Conservation (phyloP, 1,139 yeast genomes). For the Saccharomyces hybrid region DNA sequence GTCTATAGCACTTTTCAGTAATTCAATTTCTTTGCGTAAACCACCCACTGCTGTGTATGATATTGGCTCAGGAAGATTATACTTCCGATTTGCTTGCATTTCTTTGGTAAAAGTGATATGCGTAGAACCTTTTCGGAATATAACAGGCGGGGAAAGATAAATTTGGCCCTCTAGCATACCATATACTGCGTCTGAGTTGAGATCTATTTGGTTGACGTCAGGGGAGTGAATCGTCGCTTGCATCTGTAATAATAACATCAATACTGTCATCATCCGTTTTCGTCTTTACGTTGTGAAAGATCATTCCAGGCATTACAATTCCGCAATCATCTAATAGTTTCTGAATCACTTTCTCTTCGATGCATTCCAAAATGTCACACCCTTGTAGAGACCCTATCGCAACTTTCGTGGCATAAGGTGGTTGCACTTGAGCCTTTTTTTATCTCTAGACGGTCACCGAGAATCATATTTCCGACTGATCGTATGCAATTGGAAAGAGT, state of each 20-base stretch:
- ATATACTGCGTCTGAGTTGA: slow-evolving; percentile 17
- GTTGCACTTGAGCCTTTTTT: slow-evolving; percentile 41
- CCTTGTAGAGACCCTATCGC: slow-evolving; percentile 30
- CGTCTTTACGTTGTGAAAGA: slow-evolving; percentile 19
- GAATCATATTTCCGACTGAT: slow-evolving; percentile 47
- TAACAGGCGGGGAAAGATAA: slow-evolving; percentile 40
- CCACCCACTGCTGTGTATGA: slow-evolving; percentile 69
- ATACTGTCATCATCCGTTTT: slow-evolving; percentile 22
- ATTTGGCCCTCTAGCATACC: slow-evolving; percentile 14
- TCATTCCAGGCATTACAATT: slow-evolving; percentile 50
- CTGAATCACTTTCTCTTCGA: slow-evolving; percentile 29
- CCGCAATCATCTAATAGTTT: slow-evolving; percentile 46
- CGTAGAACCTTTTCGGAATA: slow-evolving; percentile 40
- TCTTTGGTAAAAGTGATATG: slow-evolving; percentile 24
- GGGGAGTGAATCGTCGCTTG: slow-evolving; percentile 33
- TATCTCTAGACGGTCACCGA: slow-evolving; percentile 66
- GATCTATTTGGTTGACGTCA: slow-evolving; percentile 31
- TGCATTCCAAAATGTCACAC: slow-evolving; percentile 16
- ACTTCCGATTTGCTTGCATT: slow-evolving; percentile 21
- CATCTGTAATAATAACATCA: slow-evolving; percentile 26
- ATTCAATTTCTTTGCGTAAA: slow-evolving; percentile 51
- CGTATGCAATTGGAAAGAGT: slow-evolving; percentile 46
- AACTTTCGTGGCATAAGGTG: slow-evolving; percentile 40
- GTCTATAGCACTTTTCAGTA: slow-evolving; percentile 61
- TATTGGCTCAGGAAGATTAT: slow-evolving; percentile 37